Base-by-base conservation (phyloP, 139 green algal species). In the Cymbomonas tetramitiformis region DNA sequence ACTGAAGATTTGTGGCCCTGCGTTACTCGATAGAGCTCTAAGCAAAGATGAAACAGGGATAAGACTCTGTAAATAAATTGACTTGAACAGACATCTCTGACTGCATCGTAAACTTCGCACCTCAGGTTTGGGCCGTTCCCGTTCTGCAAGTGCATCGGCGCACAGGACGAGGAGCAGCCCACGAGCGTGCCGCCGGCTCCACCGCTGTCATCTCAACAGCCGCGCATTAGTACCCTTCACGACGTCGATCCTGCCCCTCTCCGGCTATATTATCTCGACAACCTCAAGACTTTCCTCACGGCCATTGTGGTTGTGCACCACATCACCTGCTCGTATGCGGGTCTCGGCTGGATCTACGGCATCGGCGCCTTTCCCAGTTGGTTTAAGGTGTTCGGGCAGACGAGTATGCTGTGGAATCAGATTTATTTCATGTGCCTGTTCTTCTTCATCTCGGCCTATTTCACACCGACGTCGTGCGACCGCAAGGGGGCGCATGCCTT, bases 391-490 rank as follows among this genome's bases (percentile, higher is more conserved):
- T 12, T 12, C 36, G 36, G 15, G 15, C 36, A 12, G 12, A 15
- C 12, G 15, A 43, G 36, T 15, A 43, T 21, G 12, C 12, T 21
- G 12, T 43, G 12, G 36, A 43, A 57, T 10, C 49, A 57, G 49
- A 15, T 7, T 25, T 57, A 48, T 10, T 57, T 57, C 49, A 57
- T 57, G 10, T 25, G 26, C 8, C 30, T 33, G 26, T 49, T 57
- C 18, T 57, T 57, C 18, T 49, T 57, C 49, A 48, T 57, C 12
- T 48, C 49, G 6, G 49, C 12, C 8, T 49, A 48, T 7, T 57
- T 48, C 18, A 48, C 25, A 8, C 49, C 49, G 12, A 12, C 10
- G 49, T 48, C 6, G 10, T 10, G 38, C 7, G 49, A 57, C 10
- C 10, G 49, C 12, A 57, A 57, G 0, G 49, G 49, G 6, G 10